These are phyloP conservation scores for Lactifluus subvellereus DNA, from an alignment of 768 basidiomycete genomes.

Conservation along the genomic window DNA sequence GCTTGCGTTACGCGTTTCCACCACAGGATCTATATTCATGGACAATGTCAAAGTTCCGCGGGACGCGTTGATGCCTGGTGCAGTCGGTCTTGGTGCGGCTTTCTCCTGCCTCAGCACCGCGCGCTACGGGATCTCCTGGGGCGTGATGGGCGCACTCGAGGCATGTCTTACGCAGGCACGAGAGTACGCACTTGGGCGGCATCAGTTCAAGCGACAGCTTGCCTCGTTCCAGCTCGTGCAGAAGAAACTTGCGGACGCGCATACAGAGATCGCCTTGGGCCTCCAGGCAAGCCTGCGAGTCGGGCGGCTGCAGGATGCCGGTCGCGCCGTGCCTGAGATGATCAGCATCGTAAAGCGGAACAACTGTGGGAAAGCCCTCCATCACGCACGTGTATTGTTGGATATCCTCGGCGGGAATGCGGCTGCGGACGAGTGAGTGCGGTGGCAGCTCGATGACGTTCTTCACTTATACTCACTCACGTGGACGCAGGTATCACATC, in stretches of 20 bases:
- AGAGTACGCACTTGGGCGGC: conserved; percentile 80
- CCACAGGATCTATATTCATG: conserved; percentile 88
- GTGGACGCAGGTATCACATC: conserved; percentile 67
- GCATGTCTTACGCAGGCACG: conserved; percentile 78
- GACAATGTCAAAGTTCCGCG: conserved; percentile 77
- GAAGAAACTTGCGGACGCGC: conserved; percentile 94
- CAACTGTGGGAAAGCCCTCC: conserved; percentile 89
- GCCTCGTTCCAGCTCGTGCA: conserved; percentile 97
- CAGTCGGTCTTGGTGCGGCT: conserved; percentile 71
- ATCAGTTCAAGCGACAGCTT: conserved; percentile 84
- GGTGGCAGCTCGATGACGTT: not conserved
- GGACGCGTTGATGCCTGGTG: conserved; percentile 71
- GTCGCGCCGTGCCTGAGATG: conserved; percentile 80
- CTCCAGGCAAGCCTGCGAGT: conserved; percentile 65
- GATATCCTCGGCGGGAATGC: conserved; percentile 96
- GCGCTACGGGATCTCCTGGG: conserved; percentile 86
- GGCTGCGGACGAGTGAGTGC: conserved; percentile 78
- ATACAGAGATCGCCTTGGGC: conserved; percentile 78
- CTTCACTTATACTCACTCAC: not conserved
- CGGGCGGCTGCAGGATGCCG: conserved; percentile 80
- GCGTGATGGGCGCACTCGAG: conserved; percentile 92
- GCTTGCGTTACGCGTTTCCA: conserved; percentile 77
- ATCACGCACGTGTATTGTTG: conserved; percentile 72
- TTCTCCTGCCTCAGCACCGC: conserved; percentile 94
- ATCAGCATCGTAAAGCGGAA: conserved; percentile 92